These are phyloP conservation scores for Russula olivacea DNA, from an alignment of 768 basidiomycete species.

Conservation along the genomic window DNA sequence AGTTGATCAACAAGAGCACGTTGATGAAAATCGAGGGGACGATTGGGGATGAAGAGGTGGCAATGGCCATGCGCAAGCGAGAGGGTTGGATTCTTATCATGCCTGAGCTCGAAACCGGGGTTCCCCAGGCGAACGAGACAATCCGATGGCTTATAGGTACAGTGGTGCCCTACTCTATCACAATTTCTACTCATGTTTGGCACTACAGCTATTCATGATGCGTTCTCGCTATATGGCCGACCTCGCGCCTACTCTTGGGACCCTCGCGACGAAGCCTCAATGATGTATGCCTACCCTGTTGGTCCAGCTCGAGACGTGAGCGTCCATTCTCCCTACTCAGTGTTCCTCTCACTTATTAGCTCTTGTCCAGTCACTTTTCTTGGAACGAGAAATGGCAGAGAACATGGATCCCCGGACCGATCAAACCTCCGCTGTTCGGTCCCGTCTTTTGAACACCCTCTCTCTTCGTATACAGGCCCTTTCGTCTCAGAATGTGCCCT, in stretches of 20 bases:
- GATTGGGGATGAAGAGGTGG: constrained; percentile 70
- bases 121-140: constrained; percentile 72
- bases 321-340: constrained; percentile 18
- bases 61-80: constrained; percentile 55
- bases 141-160: constrained; percentile 84
- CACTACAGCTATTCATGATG: constrained; percentile 67
- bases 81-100: constrained; percentile 89
- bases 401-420: constrained; percentile 71
- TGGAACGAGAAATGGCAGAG: constrained; percentile 79
- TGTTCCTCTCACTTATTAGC: neutral
- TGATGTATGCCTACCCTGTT: constrained; percentile 94
- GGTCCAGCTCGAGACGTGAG: constrained; percentile 78
- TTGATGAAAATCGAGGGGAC: constrained; percentile 88
- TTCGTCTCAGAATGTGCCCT: constrained; percentile 22
- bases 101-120: constrained; percentile 71
- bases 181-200: constrained; percentile 17
- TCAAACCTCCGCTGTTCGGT: constrained; percentile 63
- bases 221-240: constrained; percentile 84
- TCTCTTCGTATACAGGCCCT: constrained; percentile 53
- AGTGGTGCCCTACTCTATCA: constrained; percentile 28
- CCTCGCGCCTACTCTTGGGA: constrained; percentile 87
- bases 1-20: constrained; percentile 81
- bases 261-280: constrained; percentile 67
- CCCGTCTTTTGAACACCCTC: constrained; percentile 55
- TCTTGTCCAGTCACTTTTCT: constrained; percentile 63